Evolutionary conservation across 306 rosid species (phyloP), one percentile per base, ranked within the genome.

Genomic region (Oemleria cerasiformis): DNA sequence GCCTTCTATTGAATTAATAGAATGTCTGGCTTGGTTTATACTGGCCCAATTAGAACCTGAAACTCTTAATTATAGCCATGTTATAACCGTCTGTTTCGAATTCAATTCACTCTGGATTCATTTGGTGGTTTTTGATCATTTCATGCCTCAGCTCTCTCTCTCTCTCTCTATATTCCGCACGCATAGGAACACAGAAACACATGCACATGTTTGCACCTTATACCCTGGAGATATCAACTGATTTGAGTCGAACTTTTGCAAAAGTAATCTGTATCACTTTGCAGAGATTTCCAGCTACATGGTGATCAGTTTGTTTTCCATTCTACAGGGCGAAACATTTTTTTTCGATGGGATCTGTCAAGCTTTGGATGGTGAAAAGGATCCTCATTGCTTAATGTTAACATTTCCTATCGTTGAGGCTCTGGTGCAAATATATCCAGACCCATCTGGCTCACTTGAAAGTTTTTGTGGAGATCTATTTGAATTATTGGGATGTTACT

Each of bases 311-410:
- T 73, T 77, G 55, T 78, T 58, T 65, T 70, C 70, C 83, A 71
- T 83, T 70, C 49, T 84, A 71, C 73, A 94, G 96, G 99, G 86
- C 74, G 99, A 87, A 63, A 82, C 62, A 51, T 91, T 91, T 80
- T 91, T 91, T 80, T 67, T 91, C 41, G 84, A 72, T 84, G 92
- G 88, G 73, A 82, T 87, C 82, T 94, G 92, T 82, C 97, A 82
- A 89, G 92, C 96, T 58, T 61, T 91, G 63, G 99, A 94, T 73
- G 75, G 85, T 70, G 99, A 94, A 78, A 94, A 82, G 82, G 98
- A 94, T 87, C 99, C 96, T 59, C 91, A 85, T 65, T 94, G 99
- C 83, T 81, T 94, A 78, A 64, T 87, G 87, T 73, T 83, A 30
- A 82, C 89, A 68, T 91, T 89, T 80, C 95, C 78, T 75, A 79